Percentiles rank a stretch among this genome's conserved stretches.
Conservation (phyloP, 148 eudicot genomes). For the Vaccinium corymbosum region DNA sequence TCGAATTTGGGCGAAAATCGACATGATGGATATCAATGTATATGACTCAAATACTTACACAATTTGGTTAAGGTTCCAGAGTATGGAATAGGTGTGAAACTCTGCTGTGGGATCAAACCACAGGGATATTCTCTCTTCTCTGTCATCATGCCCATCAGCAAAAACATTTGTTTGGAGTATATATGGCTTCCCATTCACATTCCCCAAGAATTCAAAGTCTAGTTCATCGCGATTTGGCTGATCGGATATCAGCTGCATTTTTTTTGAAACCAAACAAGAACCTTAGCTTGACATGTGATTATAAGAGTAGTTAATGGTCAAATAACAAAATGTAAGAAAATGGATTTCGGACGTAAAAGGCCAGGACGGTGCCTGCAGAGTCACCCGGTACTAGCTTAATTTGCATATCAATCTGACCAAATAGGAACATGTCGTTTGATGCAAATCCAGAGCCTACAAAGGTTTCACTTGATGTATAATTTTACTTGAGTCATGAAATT, state of each 20-base stretch:
- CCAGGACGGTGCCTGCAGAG: constrained; percentile 89
- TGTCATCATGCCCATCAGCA: constrained; percentile 59
- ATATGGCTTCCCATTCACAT: constrained; percentile 61
- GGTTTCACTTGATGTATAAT: not conserved
- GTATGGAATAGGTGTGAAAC: constrained; percentile 77
- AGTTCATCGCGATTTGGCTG: constrained; percentile 66
- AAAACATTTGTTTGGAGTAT: constrained; percentile 77
- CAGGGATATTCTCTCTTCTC: constrained; percentile 63
- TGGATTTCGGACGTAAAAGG: constrained; percentile 58
- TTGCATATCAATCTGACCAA: constrained; percentile 84
- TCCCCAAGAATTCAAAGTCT: constrained; percentile 76
- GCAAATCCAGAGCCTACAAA: constrained; percentile 66
- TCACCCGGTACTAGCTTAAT: constrained; percentile 66
- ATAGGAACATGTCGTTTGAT: constrained; percentile 71
- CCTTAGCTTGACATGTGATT: not conserved
- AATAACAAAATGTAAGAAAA: not conserved
- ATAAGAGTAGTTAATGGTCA: not conserved
- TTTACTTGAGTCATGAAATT: no score
- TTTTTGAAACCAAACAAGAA: not conserved
- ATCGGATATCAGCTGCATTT: constrained; percentile 63
- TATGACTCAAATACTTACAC: constrained; percentile 47
- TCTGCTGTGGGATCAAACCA: constrained; percentile 90
- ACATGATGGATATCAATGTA: not conserved
- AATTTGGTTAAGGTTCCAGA: constrained; percentile 78
- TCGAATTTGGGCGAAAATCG: not conserved